Conservation (phyloP, 352 stramenopile species). For the Pythium pectinolyticum region DNA sequence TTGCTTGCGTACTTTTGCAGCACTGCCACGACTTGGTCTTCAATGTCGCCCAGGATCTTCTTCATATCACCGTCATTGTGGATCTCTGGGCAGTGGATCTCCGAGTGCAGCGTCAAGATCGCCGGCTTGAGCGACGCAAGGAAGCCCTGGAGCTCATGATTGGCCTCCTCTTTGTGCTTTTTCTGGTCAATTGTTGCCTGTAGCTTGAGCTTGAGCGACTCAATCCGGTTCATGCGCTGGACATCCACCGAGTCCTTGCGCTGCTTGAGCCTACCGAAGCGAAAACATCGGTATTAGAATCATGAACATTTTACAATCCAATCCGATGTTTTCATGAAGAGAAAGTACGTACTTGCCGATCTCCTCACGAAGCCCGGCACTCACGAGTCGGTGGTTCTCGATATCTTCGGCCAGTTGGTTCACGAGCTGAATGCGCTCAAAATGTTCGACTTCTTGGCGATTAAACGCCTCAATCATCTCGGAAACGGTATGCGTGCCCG, state of each 20-base stretch:
- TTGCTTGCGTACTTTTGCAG: slow-evolving; percentile 72
- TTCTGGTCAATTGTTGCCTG: slow-evolving; percentile 68
- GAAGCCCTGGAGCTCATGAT: slow-evolving; percentile 66
- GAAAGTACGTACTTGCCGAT: slow-evolving; percentile 77
- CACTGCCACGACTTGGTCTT: slow-evolving; percentile 68
- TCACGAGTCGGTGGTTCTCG: slow-evolving; percentile 68
- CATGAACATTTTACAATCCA: neutral
- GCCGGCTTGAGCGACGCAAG: slow-evolving; percentile 63
- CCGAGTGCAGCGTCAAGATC: slow-evolving; percentile 59
- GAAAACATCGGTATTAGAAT: neutral
- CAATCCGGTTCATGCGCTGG: slow-evolving; percentile 74
- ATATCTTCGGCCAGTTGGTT: slow-evolving; percentile 84
- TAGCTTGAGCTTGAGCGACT: slow-evolving; percentile 60
- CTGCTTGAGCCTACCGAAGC: slow-evolving; percentile 59
- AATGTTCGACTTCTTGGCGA: slow-evolving; percentile 78
- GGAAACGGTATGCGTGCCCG: slow-evolving; percentile 70
- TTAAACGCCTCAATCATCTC: slow-evolving; percentile 88
- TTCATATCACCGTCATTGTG: slow-evolving; percentile 73
- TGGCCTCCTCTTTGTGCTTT: slow-evolving; percentile 76
- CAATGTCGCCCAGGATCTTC: slow-evolving; percentile 70
- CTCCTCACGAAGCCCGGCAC: slow-evolving; percentile 69
- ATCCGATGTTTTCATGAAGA: no score
- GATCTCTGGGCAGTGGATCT: slow-evolving; percentile 69
- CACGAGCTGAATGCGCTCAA: slow-evolving; percentile 80
- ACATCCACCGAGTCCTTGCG: slow-evolving; percentile 80